phyloP scores from a whole-genome alignment of 108 stramenopile genomes.

The Ochromonas danica region DNA sequence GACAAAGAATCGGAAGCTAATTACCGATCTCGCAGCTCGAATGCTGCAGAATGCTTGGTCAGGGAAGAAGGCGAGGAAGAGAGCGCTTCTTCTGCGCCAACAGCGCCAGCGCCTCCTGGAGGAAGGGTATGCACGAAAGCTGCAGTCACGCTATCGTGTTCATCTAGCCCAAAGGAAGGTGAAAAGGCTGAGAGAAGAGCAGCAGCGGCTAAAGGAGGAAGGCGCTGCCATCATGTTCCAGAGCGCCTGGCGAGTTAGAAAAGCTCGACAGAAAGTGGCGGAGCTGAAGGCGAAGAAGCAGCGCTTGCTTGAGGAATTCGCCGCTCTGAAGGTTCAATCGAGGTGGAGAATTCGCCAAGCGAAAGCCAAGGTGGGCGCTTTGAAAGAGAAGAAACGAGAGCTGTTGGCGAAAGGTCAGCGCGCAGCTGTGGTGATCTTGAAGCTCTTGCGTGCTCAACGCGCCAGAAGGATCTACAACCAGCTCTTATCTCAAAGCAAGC shows the following conservation, averaged over 20 bases:
- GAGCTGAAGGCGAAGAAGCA: constrained; percentile 28
- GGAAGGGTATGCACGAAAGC: neutral
- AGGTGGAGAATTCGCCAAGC: constrained; percentile 1
- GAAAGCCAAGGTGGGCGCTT: neutral
- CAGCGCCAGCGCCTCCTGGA: neutral
- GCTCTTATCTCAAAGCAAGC: neutral
- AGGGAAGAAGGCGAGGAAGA: constrained; percentile 3
- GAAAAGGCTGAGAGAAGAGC: neutral
- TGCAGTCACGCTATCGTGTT: constrained; percentile 8
- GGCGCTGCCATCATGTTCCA: neutral
- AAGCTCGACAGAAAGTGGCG: neutral
- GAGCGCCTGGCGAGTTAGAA: neutral
- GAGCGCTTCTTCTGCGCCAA: neutral
- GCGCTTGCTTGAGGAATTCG: neutral
- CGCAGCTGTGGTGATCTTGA: neutral
- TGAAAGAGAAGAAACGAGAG: neutral
- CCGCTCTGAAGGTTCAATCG: constrained; percentile 13
- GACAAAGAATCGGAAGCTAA: neutral
- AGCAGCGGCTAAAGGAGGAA: constrained; percentile 14
- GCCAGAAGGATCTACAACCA: neutral
- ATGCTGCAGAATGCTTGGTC: constrained; percentile 22
- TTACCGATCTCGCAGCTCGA: neutral
- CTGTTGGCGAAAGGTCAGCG: neutral
- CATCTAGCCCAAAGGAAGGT: neutral
- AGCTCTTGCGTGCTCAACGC: neutral